A percentile compares a stretch with the other conserved stretches of the same genome.
Evolutionary conservation across 805 yeast species (phyloP).

Genomic region (Deakozyma indianensis): DNA sequence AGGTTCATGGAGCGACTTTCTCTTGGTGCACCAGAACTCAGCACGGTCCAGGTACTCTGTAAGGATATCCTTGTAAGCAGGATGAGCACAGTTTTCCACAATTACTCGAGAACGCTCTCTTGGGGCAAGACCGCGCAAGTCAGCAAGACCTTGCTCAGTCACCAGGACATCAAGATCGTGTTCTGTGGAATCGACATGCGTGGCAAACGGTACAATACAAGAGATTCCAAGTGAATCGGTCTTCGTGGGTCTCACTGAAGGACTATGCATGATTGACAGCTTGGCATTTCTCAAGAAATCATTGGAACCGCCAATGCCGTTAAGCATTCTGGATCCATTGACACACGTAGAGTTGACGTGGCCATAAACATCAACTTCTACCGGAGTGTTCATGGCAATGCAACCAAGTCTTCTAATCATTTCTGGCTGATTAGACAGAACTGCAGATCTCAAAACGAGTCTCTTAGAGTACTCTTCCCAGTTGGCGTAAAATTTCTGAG

Average conservation of each 20-base stretch:
- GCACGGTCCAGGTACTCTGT: slow-evolving; percentile 79
- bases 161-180: slow-evolving; percentile 90
- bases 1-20: slow-evolving; percentile 82
- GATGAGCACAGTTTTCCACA: slow-evolving; percentile 86
- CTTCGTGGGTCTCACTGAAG: slow-evolving; percentile 89
- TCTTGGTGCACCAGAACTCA: slow-evolving; percentile 56
- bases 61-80: slow-evolving; percentile 78
- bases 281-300: slow-evolving; percentile 96
- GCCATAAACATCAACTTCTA: slow-evolving; percentile 93
- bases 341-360: slow-evolving; percentile 98
- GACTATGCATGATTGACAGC: slow-evolving; percentile 95
- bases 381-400: slow-evolving; percentile 99
- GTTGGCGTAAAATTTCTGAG: slow-evolving; percentile 71
- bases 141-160: slow-evolving; percentile 95
- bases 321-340: slow-evolving; percentile 91
- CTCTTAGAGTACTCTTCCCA: slow-evolving; percentile 81
- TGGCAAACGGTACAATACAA: slow-evolving; percentile 89
- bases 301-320: slow-evolving; percentile 95
- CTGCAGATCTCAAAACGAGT: slow-evolving; percentile 86
- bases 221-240: slow-evolving; percentile 89
- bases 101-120: slow-evolving; percentile 81
- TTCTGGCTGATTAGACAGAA: slow-evolving; percentile 92
- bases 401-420: slow-evolving; percentile 92
- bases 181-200: slow-evolving; percentile 96
- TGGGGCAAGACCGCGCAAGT: slow-evolving; percentile 89